These are phyloP conservation scores for Gossypium ekmanianum DNA, from an alignment of 345 rosid species.

Conservation along the genomic window DNA sequence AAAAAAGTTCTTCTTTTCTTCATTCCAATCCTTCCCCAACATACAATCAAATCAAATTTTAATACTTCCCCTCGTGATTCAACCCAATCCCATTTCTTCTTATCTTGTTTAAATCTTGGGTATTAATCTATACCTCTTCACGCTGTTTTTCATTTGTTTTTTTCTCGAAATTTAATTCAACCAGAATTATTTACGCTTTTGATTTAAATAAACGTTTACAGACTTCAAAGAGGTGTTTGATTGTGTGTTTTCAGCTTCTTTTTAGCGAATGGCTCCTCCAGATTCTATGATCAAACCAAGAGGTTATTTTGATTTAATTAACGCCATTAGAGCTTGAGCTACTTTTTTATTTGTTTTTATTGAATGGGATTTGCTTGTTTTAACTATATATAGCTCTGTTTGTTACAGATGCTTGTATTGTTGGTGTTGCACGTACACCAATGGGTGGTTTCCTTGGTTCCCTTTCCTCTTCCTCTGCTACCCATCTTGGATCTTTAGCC, in stretches of 20 bases:
- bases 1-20: not conserved
- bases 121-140: not conserved
- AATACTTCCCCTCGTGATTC: not conserved
- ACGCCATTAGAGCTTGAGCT: not conserved
- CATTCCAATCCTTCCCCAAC: not conserved
- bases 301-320: not conserved
- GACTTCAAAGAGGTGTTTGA: not conserved
- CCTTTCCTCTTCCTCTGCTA: slow-evolving; percentile 70
- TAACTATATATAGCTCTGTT: not conserved
- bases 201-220: not conserved
- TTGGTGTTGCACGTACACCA: slow-evolving; percentile 91
- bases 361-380: not conserved
- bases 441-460: slow-evolving; percentile 86
- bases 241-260: not conserved
- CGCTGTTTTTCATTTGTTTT: not conserved
- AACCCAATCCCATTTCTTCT: not conserved
- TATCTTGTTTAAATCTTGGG: not conserved
- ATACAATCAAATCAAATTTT: not conserved
- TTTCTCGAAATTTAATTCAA: not conserved
- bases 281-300: slow-evolving; percentile 1
- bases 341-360: not conserved
- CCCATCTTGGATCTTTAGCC: slow-evolving; percentile 82
- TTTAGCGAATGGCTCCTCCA: slow-evolving; percentile 8
- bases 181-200: not conserved
- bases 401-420: slow-evolving; percentile 81